Conservation (phyloP, 768 basidiomycete species). For the Termitomyces sp. region DNA sequence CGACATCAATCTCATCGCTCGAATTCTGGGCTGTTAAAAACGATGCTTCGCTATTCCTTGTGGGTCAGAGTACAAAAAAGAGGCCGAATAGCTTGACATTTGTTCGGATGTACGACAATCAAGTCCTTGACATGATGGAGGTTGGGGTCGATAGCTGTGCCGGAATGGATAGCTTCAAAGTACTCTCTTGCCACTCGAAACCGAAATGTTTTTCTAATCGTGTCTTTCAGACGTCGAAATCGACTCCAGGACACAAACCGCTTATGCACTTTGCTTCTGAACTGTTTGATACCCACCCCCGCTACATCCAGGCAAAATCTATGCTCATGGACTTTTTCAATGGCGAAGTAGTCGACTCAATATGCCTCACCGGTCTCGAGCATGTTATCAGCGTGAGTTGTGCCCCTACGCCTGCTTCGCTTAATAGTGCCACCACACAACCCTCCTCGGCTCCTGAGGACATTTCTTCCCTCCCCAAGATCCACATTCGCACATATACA, state of each 20-base stretch:
- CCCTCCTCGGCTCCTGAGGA: conserved; percentile 29
- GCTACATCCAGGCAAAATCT: conserved; percentile 88
- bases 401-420: conserved; percentile 53
- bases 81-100: conserved; percentile 83
- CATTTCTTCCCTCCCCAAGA: conserved; percentile 54
- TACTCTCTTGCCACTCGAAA: conserved; percentile 26
- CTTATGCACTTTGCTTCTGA: conserved; percentile 95
- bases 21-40: conserved; percentile 95
- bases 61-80: conserved; percentile 93
- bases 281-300: conserved; percentile 91
- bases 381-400: conserved; percentile 82
- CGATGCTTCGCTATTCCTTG: conserved; percentile 85
- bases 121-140: conserved; percentile 93
- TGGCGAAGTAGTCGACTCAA: conserved; percentile 75
- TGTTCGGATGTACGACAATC: conserved; percentile 79
- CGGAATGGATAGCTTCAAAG: conserved; percentile 82
- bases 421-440: conserved; percentile 35
- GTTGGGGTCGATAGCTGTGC: conserved; percentile 80
- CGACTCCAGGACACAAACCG: conserved; percentile 84
- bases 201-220: background rate
- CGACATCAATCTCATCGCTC: conserved; percentile 50
- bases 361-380: conserved; percentile 80
- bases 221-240: conserved; percentile 70
- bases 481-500: conserved; percentile 88
- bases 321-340: conserved; percentile 89